Evolutionary conservation across 2,329 filamentous ascomycete genomes (phyloP), one percentile per base, ranked within the genome.

Genomic region (Cladobotryum protrusum): DNA sequence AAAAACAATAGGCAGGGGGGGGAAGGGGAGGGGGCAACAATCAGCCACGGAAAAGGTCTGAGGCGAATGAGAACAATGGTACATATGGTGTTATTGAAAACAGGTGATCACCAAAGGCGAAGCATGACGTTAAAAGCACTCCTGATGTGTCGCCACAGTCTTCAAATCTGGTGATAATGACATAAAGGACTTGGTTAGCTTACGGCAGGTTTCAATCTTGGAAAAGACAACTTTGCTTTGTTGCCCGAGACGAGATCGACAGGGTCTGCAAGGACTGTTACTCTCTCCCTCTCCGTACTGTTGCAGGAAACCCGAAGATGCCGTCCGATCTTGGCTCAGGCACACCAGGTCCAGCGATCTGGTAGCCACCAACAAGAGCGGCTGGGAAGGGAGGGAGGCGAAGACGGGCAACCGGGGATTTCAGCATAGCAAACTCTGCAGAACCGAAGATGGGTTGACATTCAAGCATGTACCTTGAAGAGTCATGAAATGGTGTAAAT

Each of bases 291-390:
- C 14, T 37, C 36, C 36, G 12, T n/a, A 14, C 39, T 18, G 43
- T 29, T 15, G 17, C 2, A 6, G 13, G 15, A 18, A 8, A 19
- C 14, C 8, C 19, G 8, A 44, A n/a, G 29, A 14, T 7, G 11
- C 33, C 37, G 18, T 50, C 7, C 14, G 14, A 43, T 33, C 42
- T 39, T n/a, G 41, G 44, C 39, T 34, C 29, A 35, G 40, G 29
- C 35, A 18, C 20, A 34, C 20, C 40, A 45, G 47, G 35, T 17
- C 49, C 41, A 52, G 34, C 41, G 49, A 49, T 49, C 41, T 29
- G 46, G 41, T 52, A 18, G 15, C 42, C 32, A 34, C 40, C 20
- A 40, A 20, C 39, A 24, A 35, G 40, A 4, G 24, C 9, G 5
- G 17, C 29, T 43, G 19, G 5, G 15, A 15, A 37, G 15, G 15